Base-by-base conservation (phyloP, 164 flowering plant species). In the Liquidambar formosana region DNA sequence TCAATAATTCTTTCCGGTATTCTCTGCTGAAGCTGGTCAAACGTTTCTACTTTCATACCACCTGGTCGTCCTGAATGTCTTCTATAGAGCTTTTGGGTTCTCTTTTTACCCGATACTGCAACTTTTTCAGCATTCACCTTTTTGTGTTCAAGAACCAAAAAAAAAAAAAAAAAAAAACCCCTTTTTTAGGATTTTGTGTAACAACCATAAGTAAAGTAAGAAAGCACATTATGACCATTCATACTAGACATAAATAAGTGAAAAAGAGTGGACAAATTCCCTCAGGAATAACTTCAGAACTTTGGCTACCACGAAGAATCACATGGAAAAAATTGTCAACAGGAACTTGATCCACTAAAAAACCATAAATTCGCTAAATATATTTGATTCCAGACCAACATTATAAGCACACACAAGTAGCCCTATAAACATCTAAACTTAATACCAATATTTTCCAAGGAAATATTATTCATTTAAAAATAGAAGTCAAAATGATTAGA, bases 31-130 rank as follows among this genome's bases (percentile, higher is more conserved):
- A 96, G 90, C 76, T 93, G 97, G 71, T 88, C 90, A 78, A 93
- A 96, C 8, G 98, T 93, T 72, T 96, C 99, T 49, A 89, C 92
- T 71, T 26, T 96, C 97, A 93, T 90, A 51, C 99, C 99, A 74
- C 99, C 99, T 0, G 99, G 99, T 76, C 98, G 82, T 62, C 99
- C 99, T 22, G 99, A 96, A 83, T 96, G 99, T 84, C 99, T 86
- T 79, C 95, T 83, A 76, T 96, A 96, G 21, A 92, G 86, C 75
- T 96, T 96, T 73, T 96, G 98, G 65, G 80, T 82, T 79, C 97
- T 90, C 75, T 96, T 96, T 76, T 86, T 93, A 15, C 99, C 99
- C 72, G 98, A 90, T n/a, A 96, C 98, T 15, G 94, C 96, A 73
- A 96, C 87, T 67, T 96, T 93, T 72, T 93, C 99, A 10, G 97